phyloP scores from a whole-genome alignment of 805 yeast species.

The Saccharomycopsis sp. region DNA sequence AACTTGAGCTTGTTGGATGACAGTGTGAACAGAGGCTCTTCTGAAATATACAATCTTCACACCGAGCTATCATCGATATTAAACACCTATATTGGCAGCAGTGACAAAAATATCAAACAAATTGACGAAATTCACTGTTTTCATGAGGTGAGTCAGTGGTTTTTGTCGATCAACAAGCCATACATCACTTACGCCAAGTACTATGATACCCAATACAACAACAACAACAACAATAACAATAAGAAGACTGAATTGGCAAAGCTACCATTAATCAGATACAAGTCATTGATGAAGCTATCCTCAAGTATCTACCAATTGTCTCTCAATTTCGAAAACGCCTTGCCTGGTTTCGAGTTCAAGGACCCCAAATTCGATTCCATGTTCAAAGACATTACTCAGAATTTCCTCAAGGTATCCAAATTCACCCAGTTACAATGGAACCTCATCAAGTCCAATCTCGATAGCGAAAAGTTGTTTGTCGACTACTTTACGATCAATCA shows the following conservation, averaged over 20 bases:
- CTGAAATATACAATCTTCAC: slow-evolving; percentile 8
- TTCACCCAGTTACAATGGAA: slow-evolving; percentile 18
- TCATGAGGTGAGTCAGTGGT: slow-evolving; percentile 16
- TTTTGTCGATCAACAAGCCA: slow-evolving; percentile 10
- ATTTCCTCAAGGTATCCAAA: slow-evolving; percentile 6
- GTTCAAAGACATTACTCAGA: slow-evolving; percentile 13
- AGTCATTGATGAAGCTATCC: slow-evolving; percentile 11
- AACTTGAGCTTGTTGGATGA: slow-evolving; percentile 8
- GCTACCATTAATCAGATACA: slow-evolving; percentile 19
- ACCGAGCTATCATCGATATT: not conserved
- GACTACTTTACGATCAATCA: slow-evolving; percentile 19
- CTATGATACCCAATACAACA: not conserved
- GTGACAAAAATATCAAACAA: slow-evolving; percentile 3
- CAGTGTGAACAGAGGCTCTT: no score
- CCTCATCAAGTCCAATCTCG: slow-evolving; percentile 13
- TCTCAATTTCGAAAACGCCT: slow-evolving; percentile 8
- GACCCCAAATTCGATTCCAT: slow-evolving; percentile 6
- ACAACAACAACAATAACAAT: not conserved
- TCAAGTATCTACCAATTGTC: slow-evolving; percentile 9
- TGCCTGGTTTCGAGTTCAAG: slow-evolving; percentile 11
- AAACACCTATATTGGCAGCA: not conserved
- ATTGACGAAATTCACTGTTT: slow-evolving; percentile 17
- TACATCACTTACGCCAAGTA: slow-evolving; percentile 12
- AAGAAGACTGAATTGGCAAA: slow-evolving; percentile 1
- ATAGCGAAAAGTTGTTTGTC: slow-evolving; percentile 16